Percentiles rank a stretch among this genome's conserved stretches.
phyloP scores from a whole-genome alignment of 2,329 filamentous ascomycete genomes.

The Colletotrichum liriopes region DNA sequence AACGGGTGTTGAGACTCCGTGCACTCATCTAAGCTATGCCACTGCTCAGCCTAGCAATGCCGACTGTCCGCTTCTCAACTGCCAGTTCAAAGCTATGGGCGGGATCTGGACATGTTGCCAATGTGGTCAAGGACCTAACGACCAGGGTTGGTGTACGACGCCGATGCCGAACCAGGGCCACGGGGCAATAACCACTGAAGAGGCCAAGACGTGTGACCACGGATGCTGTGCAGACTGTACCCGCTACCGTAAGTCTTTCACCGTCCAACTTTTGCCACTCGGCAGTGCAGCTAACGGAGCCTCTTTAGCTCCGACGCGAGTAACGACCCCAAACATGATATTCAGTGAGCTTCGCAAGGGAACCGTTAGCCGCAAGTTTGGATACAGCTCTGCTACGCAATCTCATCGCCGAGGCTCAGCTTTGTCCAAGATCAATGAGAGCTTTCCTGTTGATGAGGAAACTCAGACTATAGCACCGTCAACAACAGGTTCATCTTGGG shows the following conservation, averaged over 20 bases:
- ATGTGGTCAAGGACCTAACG: slow-evolving; percentile 67
- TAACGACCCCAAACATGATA: slow-evolving; percentile 54
- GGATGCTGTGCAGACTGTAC: slow-evolving; percentile 67
- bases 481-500: slow-evolving; percentile 43
- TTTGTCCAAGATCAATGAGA: slow-evolving; percentile 35
- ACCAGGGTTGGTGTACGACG: slow-evolving; percentile 67
- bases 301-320: slow-evolving; percentile 51
- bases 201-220: slow-evolving; percentile 64
- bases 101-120: slow-evolving; percentile 70
- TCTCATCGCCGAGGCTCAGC: slow-evolving; percentile 51
- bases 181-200: slow-evolving; percentile 53
- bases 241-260: slow-evolving; percentile 56
- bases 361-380: slow-evolving; percentile 55
- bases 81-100: slow-evolving; percentile 65
- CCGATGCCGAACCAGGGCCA: slow-evolving; percentile 51
- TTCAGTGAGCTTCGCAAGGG: slow-evolving; percentile 57
- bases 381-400: slow-evolving; percentile 50
- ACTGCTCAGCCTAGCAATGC: slow-evolving; percentile 59
- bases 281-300: not conserved
- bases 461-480: slow-evolving; percentile 7
- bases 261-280: not conserved
- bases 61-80: slow-evolving; percentile 66
- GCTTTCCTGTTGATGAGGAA: slow-evolving; percentile 18
- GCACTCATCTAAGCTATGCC: slow-evolving; percentile 64
- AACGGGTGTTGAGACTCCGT: slow-evolving; percentile 66